Evolutionary conservation across 305 asterid genomes (phyloP).

Genomic region (Solanum hybrid): DNA sequence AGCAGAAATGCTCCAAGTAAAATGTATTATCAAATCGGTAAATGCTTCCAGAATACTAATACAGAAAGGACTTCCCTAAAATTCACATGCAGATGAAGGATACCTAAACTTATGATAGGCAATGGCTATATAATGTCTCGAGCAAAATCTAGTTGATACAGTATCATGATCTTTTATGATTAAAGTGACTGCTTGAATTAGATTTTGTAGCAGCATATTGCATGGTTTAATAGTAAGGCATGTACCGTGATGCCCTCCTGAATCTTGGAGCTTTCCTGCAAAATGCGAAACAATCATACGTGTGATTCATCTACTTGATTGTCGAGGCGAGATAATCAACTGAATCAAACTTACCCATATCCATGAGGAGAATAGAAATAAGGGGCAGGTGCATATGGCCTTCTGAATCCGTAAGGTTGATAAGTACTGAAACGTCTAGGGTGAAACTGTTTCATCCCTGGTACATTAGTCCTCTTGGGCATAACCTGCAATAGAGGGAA

Average conservation of each 20-base stretch:
- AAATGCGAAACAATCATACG: not conserved
- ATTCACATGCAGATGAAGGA: not conserved
- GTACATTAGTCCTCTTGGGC: constrained; percentile 83
- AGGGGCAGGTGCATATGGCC: constrained; percentile 58
- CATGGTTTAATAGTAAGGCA: constrained; percentile 27
- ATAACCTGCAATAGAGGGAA: constrained; percentile 43
- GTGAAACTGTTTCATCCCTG: constrained; percentile 89
- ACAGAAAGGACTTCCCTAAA: not conserved
- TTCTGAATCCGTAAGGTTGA: constrained; percentile 46
- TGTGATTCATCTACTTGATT: not conserved
- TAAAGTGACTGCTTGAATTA: not conserved
- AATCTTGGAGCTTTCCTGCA: constrained; percentile 41
- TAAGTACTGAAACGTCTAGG: constrained; percentile 67
- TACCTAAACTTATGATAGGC: not conserved
- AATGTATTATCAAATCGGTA: not conserved
- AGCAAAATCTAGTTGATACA: not conserved
- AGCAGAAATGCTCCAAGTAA: not conserved
- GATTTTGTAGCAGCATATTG: not conserved
- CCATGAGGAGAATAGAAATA: constrained; percentile 72
- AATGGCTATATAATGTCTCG: not conserved
- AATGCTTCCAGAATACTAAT: not conserved
- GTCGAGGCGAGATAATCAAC: not conserved
- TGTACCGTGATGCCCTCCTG: constrained; percentile 39
- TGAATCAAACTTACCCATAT: constrained; percentile 40
- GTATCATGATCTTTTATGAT: not conserved